Conservation (phyloP, 2,329 filamentous ascomycete genomes). For the Trichoderma pleuroti region DNA sequence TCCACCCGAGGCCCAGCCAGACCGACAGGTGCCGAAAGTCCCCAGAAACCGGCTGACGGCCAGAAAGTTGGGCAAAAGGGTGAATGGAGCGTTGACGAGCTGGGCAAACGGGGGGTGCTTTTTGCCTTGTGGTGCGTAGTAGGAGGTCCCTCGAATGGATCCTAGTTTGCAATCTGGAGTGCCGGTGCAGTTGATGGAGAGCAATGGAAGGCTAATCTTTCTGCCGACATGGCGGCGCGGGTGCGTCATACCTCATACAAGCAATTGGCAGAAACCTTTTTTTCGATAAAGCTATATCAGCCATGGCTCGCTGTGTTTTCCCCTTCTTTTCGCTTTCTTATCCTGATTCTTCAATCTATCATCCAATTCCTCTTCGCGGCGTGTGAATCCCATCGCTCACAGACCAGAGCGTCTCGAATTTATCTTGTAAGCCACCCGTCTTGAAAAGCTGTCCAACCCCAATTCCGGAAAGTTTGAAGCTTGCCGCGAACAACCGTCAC, state of each 20-base stretch:
- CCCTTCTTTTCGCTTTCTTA: neutral
- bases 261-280: neutral
- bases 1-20: slow-evolving; percentile 32
- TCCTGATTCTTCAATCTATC: neutral
- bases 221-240: slow-evolving; percentile 4
- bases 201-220: slow-evolving; percentile 12
- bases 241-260: slow-evolving; percentile 13
- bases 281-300: slow-evolving; percentile 9
- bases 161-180: neutral
- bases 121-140: neutral
- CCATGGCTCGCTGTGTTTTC: neutral
- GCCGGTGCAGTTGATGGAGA: neutral
- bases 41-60: slow-evolving; percentile 6
- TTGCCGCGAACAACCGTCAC: slow-evolving; percentile 16
- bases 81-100: neutral
- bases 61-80: neutral
- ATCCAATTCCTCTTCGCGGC: neutral
- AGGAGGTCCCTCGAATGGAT: neutral
- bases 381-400: neutral
- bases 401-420: neutral
- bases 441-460: neutral
- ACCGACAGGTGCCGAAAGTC: slow-evolving; percentile 34
- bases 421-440: neutral
- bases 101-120: neutral
- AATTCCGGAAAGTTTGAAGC: neutral